Evolutionary conservation across 2,329 filamentous ascomycete genomes (phyloP).

Genomic region (Fusarium sp.): DNA sequence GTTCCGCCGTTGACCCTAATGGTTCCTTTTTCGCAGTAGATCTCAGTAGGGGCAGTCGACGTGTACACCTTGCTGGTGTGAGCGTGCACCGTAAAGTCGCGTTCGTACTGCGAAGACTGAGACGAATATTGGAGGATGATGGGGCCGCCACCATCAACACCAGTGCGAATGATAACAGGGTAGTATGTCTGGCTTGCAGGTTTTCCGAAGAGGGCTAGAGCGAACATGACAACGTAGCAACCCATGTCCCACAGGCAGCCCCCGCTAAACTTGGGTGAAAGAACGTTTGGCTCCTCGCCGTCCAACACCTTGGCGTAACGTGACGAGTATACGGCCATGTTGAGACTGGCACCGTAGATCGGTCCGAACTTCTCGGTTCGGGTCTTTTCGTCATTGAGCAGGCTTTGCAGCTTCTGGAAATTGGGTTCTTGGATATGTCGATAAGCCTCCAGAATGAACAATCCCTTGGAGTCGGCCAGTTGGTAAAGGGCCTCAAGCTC

Average conservation of each 20-base stretch:
- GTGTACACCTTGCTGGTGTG: slow-evolving; percentile 31
- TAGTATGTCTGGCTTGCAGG: slow-evolving; percentile 23
- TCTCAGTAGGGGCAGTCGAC: slow-evolving; percentile 30
- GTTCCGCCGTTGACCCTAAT: slow-evolving; percentile 21
- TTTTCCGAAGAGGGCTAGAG: slow-evolving; percentile 25
- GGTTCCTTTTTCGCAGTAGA: slow-evolving; percentile 36
- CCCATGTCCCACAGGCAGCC: slow-evolving; percentile 37
- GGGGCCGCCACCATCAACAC: slow-evolving; percentile 23
- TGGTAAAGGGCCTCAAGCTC: slow-evolving; percentile 24
- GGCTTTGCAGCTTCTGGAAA: slow-evolving; percentile 24
- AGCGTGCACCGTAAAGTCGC: slow-evolving; percentile 22
- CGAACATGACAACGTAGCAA: slow-evolving; percentile 33
- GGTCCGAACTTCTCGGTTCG: slow-evolving; percentile 19
- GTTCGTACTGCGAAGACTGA: slow-evolving; percentile 19
- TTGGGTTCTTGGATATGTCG: slow-evolving; percentile 39
- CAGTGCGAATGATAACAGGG: slow-evolving; percentile 12
- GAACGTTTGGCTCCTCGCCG: slow-evolving; percentile 26
- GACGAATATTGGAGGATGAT: slow-evolving; percentile 26
- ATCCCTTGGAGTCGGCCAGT: slow-evolving; percentile 26
- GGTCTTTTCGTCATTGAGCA: slow-evolving; percentile 27
- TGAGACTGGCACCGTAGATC: slow-evolving; percentile 26
- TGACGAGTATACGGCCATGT: slow-evolving; percentile 29
- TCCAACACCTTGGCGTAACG: slow-evolving; percentile 13
- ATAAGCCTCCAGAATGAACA: slow-evolving; percentile 30
- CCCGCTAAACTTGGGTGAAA: slow-evolving; percentile 30